A percentile compares a stretch with the other conserved stretches of the same genome.
phyloP scores from a whole-genome alignment of 2,329 filamentous ascomycete genomes.

The Meredithiella fracta region DNA sequence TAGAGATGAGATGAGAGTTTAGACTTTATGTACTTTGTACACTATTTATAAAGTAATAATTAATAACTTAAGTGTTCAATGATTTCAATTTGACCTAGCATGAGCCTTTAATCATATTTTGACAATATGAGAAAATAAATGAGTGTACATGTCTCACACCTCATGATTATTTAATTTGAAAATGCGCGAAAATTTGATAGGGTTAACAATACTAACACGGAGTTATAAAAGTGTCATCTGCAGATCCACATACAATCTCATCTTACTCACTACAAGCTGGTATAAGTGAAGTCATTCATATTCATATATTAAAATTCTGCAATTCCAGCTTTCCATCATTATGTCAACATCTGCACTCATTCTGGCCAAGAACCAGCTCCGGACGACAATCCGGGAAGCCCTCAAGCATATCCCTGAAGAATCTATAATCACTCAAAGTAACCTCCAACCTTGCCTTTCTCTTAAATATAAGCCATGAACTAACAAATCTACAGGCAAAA shows the following conservation, averaged over 20 bases:
- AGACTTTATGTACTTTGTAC: no score
- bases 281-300: neutral
- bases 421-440: slow-evolving; percentile 54
- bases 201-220: neutral
- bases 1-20: no score
- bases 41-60: no score
- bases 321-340: slow-evolving; percentile 14
- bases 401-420: slow-evolving; percentile 47
- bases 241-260: no score
- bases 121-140: no score
- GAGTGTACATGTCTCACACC: no score
- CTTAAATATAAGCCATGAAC: neutral
- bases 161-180: neutral
- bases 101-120: no score
- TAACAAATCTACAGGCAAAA: slow-evolving; percentile 34
- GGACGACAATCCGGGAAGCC: slow-evolving; percentile 50
- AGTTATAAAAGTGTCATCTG: no score
- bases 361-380: slow-evolving; percentile 59
- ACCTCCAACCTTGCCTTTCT: neutral
- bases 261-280: neutral
- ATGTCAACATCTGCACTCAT: slow-evolving; percentile 37
- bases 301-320: neutral
- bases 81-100: no score
- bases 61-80: no score
- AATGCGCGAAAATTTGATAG: neutral